Conservation (phyloP, 139 green algal species). For the Chlorella sp. region DNA sequence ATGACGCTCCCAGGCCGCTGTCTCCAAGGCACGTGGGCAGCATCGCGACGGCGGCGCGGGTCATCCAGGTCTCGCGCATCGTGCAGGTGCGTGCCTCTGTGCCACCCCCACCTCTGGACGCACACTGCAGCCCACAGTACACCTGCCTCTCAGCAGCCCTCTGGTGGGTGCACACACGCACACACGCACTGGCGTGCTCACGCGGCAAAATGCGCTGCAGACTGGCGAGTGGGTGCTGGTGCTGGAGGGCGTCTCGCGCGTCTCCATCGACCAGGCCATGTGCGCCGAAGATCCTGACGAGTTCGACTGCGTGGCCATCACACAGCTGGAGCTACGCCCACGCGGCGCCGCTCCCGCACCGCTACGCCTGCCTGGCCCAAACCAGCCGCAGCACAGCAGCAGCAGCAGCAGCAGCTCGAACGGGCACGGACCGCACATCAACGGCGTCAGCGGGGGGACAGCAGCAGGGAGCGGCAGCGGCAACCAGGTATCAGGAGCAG, state of each 20-base stretch:
- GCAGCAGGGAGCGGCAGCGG: no score
- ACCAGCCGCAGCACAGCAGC: no score
- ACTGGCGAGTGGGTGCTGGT: constrained; percentile 38
- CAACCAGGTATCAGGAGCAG: no score
- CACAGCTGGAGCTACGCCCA: constrained; percentile 10
- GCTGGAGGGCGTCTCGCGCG: constrained; percentile 41
- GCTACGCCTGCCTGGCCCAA: background rate
- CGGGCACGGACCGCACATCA: no score
- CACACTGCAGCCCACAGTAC: background rate
- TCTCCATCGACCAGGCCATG: constrained; percentile 8
- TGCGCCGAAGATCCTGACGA: background rate
- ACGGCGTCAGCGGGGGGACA: no score
- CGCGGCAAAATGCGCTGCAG: constrained; percentile 26
- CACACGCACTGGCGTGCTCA: no score
- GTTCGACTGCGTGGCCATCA: background rate
- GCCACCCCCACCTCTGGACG: background rate
- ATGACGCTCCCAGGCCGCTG: background rate
- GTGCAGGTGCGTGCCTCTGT: background rate
- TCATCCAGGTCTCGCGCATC: background rate
- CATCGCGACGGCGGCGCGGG: background rate
- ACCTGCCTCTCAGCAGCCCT: background rate
- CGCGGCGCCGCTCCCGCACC: background rate
- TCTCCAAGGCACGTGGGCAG: background rate
- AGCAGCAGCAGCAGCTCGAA: no score
- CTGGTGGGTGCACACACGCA: no score